Conservation (phyloP, 139 green algal species). For the Chlorella sp. region DNA sequence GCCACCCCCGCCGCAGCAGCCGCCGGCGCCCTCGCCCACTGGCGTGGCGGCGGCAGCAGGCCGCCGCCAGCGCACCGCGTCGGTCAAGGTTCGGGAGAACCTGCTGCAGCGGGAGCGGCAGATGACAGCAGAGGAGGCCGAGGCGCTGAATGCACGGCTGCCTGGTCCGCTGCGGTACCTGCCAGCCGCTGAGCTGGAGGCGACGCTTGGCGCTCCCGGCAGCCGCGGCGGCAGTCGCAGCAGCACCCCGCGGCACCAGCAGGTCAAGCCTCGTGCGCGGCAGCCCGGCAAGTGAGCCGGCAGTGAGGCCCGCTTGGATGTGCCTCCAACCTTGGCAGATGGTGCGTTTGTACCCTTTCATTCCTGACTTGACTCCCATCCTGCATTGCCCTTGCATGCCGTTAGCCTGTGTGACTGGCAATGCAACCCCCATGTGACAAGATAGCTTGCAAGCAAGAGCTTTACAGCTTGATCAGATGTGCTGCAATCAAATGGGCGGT, state of each 20-base stretch:
- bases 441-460: no score
- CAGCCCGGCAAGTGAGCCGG: background rate
- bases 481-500: no score
- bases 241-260: background rate
- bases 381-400: no score
- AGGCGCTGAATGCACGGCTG: conserved; percentile 26
- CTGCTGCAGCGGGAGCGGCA: conserved; percentile 33
- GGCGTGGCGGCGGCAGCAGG: conserved; percentile 15
- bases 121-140: conserved; percentile 28
- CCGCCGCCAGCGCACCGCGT: conserved; percentile 19
- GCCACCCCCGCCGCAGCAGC: background rate
- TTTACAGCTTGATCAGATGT: no score
- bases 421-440: no score
- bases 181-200: conserved; percentile 5
- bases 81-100: conserved; percentile 26
- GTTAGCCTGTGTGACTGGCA: no score
- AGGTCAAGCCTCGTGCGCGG: conserved; percentile 2
- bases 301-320: no score
- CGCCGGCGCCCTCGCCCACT: background rate
- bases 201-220: background rate
- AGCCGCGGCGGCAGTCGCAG: background rate
- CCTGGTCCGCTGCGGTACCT: conserved; percentile 12
- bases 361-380: no score
- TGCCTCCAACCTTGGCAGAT: no score
- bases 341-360: no score